Conservation (phyloP, 352 stramenopile species). For the Phytopythium mirpurense region DNA sequence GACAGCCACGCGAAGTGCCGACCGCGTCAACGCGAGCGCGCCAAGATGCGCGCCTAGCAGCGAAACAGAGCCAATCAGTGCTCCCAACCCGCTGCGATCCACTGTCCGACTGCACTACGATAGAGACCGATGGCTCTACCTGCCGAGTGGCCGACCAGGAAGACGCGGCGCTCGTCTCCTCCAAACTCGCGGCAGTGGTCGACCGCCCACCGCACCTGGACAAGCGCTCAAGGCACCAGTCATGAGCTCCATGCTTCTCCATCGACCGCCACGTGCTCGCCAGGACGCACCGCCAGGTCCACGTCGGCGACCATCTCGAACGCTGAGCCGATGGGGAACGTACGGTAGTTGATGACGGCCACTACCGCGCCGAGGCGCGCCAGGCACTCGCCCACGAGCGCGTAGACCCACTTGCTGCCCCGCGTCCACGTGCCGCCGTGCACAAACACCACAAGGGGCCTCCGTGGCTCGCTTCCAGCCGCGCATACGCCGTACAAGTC, state of each 20-base stretch:
- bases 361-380: slow-evolving; percentile 59
- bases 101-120: not conserved
- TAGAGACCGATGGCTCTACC: slow-evolving; percentile 10
- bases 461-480: not conserved
- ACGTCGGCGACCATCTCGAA: slow-evolving; percentile 88
- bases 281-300: slow-evolving; percentile 43
- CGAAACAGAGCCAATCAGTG: not conserved
- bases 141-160: slow-evolving; percentile 65
- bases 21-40: slow-evolving; percentile 52
- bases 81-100: not conserved
- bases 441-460: slow-evolving; percentile 88
- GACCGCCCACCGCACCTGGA: slow-evolving; percentile 49
- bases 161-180: slow-evolving; percentile 42
- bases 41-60: slow-evolving; percentile 38
- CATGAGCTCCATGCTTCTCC: too few species aligned
- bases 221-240: not conserved
- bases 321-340: slow-evolving; percentile 81
- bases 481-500: slow-evolving; percentile 48
- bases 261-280: too few species aligned
- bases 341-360: slow-evolving; percentile 89
- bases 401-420: slow-evolving; percentile 72
- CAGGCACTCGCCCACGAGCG: slow-evolving; percentile 53
- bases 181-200: slow-evolving; percentile 37
- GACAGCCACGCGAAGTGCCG: slow-evolving; percentile 25
- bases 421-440: slow-evolving; percentile 83